Percentiles rank a stretch among this genome's conserved stretches.
Conservation (phyloP, 2,329 filamentous ascomycete species). For the Escovopsis sp. region DNA sequence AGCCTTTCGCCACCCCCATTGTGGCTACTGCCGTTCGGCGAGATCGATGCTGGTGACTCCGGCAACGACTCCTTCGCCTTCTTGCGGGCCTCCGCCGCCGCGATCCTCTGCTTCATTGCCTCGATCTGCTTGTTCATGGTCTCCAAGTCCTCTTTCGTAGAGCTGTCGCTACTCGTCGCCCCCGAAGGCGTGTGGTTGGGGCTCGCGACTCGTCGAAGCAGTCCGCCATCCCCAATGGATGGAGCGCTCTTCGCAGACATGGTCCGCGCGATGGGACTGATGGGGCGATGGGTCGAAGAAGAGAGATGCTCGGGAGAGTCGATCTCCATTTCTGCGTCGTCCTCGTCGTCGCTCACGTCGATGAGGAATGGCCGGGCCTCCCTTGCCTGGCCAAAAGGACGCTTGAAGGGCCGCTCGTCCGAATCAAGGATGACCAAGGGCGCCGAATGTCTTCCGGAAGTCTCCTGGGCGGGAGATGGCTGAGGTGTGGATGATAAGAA, state of each 20-base stretch:
- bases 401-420: constrained; percentile 31
- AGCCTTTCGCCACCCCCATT: constrained; percentile 7
- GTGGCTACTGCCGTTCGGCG: constrained; percentile 12
- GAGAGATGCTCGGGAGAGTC: constrained; percentile 35
- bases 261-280: constrained; percentile 18
- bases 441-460: constrained; percentile 38
- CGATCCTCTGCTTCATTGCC: constrained; percentile 42
- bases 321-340: constrained; percentile 53
- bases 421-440: constrained; percentile 56
- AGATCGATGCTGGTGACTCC: constrained; percentile 15
- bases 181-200: constrained; percentile 24
- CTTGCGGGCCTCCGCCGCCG: constrained; percentile 41
- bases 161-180: constrained; percentile 17
- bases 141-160: constrained; percentile 27
- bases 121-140: constrained; percentile 44
- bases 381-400: constrained; percentile 44
- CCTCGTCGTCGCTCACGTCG: constrained; percentile 62
- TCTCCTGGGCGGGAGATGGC: constrained; percentile 6
- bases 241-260: constrained; percentile 29
- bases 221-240: constrained; percentile 24
- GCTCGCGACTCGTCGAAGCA: constrained; percentile 25
- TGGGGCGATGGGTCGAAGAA: constrained; percentile 17
- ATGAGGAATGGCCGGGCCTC: constrained; percentile 57
- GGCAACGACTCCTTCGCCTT: constrained; percentile 23
- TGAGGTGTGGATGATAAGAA: constrained; percentile 18